Evolutionary conservation across 1,284 basidiomycete species (phyloP).

Genomic region (Cutaneotrichosporon daszewskae): DNA sequence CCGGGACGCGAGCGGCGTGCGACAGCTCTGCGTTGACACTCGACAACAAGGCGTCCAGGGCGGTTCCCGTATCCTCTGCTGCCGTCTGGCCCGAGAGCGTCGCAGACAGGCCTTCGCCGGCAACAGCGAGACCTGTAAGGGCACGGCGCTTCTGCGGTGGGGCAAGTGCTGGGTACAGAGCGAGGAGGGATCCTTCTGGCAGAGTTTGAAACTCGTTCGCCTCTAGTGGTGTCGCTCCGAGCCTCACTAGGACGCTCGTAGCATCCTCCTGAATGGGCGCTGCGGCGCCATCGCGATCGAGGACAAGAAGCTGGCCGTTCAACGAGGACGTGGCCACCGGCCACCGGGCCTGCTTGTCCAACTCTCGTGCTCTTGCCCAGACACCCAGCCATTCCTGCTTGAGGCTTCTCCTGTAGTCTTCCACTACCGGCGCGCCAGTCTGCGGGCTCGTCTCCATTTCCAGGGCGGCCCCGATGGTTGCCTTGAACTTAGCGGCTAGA

Average conservation of each 20-base stretch:
- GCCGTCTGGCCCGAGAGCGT: constrained; percentile 22
- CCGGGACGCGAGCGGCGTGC: constrained; percentile 16
- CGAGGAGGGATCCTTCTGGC: constrained; percentile 22
- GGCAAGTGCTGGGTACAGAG: constrained; percentile 25
- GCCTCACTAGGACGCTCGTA: constrained; percentile 53
- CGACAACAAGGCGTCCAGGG: constrained; percentile 30
- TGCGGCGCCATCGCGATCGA: constrained; percentile 72
- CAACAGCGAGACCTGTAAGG: constrained; percentile 24
- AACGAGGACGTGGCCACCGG: constrained; percentile 52
- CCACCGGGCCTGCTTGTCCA: constrained; percentile 78
- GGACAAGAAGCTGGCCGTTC: constrained; percentile 52
- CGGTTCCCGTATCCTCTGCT: constrained; percentile 25
- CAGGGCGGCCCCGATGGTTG: constrained; percentile 80
- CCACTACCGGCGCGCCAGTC: constrained; percentile 71
- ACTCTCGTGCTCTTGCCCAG: constrained; percentile 75
- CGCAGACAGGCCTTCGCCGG: constrained; percentile 21
- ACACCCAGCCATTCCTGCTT: constrained; percentile 92
- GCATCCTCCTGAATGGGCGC: constrained; percentile 61
- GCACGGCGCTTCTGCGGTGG: constrained; percentile 23
- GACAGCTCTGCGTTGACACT: constrained; percentile 18
- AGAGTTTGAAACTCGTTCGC: constrained; percentile 22
- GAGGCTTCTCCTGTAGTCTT: constrained; percentile 71
- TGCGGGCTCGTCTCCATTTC: constrained; percentile 64
- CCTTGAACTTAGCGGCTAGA: constrained; percentile 67
- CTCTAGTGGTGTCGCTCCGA: constrained; percentile 17